These are phyloP conservation scores for Kwoniella pini DNA, from an alignment of 768 basidiomycete species.

Conservation along the genomic window DNA sequence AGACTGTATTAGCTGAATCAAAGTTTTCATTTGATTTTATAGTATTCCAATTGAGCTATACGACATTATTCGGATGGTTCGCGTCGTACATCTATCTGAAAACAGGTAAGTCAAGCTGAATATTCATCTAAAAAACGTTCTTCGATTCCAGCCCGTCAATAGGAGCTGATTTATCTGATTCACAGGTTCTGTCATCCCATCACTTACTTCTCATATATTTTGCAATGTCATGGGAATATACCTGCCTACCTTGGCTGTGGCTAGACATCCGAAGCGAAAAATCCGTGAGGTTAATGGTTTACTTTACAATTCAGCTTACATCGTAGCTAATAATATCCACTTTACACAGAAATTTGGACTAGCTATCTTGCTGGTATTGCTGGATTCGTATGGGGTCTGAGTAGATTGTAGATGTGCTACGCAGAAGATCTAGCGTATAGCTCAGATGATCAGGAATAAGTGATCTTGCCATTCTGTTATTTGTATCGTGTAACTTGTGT, in stretches of 20 bases:
- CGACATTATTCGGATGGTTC: slow-evolving; percentile 88
- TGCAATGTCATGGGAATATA: slow-evolving; percentile 96
- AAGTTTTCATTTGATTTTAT: neutral
- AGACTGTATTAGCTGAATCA: too few relatives aligned
- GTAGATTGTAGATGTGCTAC: slow-evolving; percentile 4
- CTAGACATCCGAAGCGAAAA: slow-evolving; percentile 60
- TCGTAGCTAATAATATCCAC: too few relatives aligned
- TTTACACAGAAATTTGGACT: slow-evolving; percentile 63
- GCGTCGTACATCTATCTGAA: slow-evolving; percentile 81
- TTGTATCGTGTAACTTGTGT: too few relatives aligned
- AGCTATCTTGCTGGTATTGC: slow-evolving; percentile 65
- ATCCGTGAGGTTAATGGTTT: slow-evolving; percentile 60
- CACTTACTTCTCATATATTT: slow-evolving; percentile 78
- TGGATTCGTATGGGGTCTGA: slow-evolving; percentile 57
- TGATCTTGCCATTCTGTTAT: too few relatives aligned
- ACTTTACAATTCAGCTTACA: too few relatives aligned
- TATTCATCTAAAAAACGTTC: neutral
- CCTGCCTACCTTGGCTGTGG: slow-evolving; percentile 63
- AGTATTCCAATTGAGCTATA: slow-evolving; percentile 90
- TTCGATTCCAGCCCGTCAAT: neutral
- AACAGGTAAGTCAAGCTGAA: slow-evolving; percentile 59
- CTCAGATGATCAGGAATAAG: neutral
- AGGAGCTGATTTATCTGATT: neutral
- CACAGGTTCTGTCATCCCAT: slow-evolving; percentile 67
- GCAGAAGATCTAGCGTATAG: neutral